Percentiles rank a stretch among this genome's conserved stretches.
Conservation (phyloP, 169 alveolate species). For the Plasmodium blacklocki region DNA sequence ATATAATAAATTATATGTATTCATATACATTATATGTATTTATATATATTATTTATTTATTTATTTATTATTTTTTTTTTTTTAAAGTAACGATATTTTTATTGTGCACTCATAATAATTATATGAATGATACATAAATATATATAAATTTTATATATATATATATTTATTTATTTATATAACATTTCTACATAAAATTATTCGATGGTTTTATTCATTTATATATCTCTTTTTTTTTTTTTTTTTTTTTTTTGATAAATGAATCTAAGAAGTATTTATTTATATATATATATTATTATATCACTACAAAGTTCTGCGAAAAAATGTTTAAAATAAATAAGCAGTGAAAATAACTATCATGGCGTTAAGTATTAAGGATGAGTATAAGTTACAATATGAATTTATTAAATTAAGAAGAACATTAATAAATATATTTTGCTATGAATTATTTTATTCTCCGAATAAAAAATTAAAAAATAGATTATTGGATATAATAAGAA, state of each 20-base stretch:
- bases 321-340: background rate
- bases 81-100: no score
- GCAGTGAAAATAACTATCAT: background rate
- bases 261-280: background rate
- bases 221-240: background rate
- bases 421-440: conserved; percentile 28
- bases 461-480: conserved; percentile 31
- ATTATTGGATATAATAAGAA: conserved; percentile 1
- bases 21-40: no score
- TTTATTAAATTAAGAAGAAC: conserved; percentile 23
- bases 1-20: no score
- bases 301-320: background rate
- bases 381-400: conserved; percentile 33
- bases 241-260: background rate
- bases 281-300: background rate
- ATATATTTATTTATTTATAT: no score
- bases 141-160: no score
- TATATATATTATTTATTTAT: no score
- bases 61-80: no score
- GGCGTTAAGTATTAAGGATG: conserved; percentile 3
- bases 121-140: no score
- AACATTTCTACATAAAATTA: no score
- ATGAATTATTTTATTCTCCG: conserved; percentile 14
- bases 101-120: no score
- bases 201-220: background rate